Conservation (phyloP, 805 yeast species). For the Kurtzmaniella fragi region DNA sequence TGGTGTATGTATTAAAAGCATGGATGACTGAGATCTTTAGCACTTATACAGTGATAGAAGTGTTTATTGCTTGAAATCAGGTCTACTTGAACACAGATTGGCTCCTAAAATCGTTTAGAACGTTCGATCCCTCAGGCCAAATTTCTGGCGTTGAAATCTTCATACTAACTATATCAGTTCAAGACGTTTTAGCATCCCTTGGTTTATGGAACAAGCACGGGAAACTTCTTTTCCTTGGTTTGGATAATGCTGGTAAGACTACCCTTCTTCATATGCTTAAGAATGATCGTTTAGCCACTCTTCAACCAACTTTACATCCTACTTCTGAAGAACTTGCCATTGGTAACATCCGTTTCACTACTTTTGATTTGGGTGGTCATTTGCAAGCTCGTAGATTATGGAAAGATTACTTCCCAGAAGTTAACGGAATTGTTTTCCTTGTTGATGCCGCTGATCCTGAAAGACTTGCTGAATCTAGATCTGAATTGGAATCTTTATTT, state of each 20-base stretch:
- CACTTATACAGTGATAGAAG: too few species aligned
- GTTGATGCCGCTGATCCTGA: conserved; percentile 97
- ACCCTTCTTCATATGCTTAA: conserved; percentile 46
- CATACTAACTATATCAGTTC: conserved; percentile 23
- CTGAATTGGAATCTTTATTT: conserved; percentile 89
- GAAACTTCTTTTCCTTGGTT: conserved; percentile 41
- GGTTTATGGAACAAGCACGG: conserved; percentile 49
- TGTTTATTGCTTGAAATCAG: too few species aligned
- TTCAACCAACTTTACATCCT: conserved; percentile 98
- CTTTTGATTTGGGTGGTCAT: conserved; percentile 98
- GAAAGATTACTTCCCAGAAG: conserved; percentile 99
- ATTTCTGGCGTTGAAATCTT: neutral
- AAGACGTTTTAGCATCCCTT: conserved; percentile 41
- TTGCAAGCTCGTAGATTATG: conserved; percentile 98
- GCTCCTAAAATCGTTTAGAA: too few species aligned
- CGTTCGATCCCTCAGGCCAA: neutral
- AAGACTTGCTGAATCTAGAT: conserved; percentile 90
- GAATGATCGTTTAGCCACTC: conserved; percentile 95
- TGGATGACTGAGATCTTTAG: too few species aligned
- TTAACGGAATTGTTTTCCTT: conserved; percentile 91
- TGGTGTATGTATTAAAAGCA: conserved; percentile 28
- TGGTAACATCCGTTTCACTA: conserved; percentile 94
- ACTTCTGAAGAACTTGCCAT: conserved; percentile 97
- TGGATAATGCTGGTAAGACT: conserved; percentile 45
- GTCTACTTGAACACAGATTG: too few species aligned